These are phyloP conservation scores for Penicillium brevicompactum DNA, from an alignment of 2,329 filamentous ascomycete species.

Conservation along the genomic window DNA sequence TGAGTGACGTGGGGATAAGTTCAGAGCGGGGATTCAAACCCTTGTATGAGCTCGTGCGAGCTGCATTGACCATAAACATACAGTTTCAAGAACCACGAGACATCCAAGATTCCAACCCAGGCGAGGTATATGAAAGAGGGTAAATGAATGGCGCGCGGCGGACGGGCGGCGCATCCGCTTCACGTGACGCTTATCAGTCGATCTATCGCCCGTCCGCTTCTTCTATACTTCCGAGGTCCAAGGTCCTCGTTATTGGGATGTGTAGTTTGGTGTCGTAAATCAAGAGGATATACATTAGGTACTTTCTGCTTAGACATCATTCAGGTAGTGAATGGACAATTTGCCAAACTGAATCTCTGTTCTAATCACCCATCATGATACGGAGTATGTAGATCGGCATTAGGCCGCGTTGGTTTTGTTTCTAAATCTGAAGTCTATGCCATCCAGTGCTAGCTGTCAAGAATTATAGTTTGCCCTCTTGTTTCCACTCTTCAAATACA, in stretches of 20 bases:
- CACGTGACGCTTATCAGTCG: conserved; percentile 34
- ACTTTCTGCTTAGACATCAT: too few species aligned
- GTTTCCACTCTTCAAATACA: conserved; percentile 50
- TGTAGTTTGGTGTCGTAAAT: background rate
- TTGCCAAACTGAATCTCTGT: too few species aligned
- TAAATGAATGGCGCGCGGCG: conserved; percentile 13
- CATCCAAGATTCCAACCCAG: conserved; percentile 2
- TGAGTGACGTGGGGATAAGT: conserved; percentile 6
- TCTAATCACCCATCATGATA: too few species aligned
- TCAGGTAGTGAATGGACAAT: too few species aligned
- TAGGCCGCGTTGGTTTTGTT: background rate
- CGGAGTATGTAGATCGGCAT: too few species aligned
- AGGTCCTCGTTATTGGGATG: background rate
- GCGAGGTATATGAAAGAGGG: conserved; percentile 18
- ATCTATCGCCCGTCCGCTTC: background rate
- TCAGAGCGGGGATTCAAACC: conserved; percentile 5
- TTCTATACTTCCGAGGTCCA: background rate
- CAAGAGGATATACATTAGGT: too few species aligned
- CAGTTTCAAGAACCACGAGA: conserved; percentile 4
- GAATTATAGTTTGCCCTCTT: conserved; percentile 15
- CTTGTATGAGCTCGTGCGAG: background rate
- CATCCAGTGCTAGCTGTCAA: background rate
- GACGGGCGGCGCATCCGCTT: conserved; percentile 27
- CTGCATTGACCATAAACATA: conserved; percentile 5
- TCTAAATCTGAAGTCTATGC: background rate